Conservation (phyloP, 1,284 basidiomycete species). For the Sanghuangporus baumii region DNA sequence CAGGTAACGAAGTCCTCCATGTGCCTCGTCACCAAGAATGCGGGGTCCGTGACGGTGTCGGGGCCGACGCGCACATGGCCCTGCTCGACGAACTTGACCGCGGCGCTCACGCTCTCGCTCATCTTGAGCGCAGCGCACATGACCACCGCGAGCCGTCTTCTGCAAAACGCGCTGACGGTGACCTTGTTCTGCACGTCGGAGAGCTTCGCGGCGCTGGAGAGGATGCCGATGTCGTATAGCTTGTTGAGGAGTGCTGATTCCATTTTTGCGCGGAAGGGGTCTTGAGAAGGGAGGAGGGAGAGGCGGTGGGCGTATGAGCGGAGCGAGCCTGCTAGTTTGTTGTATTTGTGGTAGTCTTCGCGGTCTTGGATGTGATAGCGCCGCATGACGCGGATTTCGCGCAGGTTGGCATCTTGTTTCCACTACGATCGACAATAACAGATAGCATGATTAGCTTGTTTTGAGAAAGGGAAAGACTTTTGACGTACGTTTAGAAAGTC, state of each 20-base stretch:
- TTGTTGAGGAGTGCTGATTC: conserved; percentile 88
- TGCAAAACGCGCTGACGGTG: conserved; percentile 91
- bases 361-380: conserved; percentile 92
- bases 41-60: conserved; percentile 94
- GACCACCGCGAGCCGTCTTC: conserved; percentile 87
- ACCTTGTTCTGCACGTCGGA: conserved; percentile 93
- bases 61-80: conserved; percentile 97
- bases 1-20: conserved; percentile 99
- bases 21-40: conserved; percentile 93
- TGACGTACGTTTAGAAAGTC: conserved; percentile 79
- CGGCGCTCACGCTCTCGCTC: conserved; percentile 93
- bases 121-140: conserved; percentile 86
- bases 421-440: conserved; percentile 41
- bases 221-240: conserved; percentile 95
- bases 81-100: conserved; percentile 96
- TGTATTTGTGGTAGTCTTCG: conserved; percentile 98
- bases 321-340: conserved; percentile 89
- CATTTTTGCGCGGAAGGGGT: conserved; percentile 84
- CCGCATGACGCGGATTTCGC: conserved; percentile 94
- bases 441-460: no score
- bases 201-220: conserved; percentile 78
- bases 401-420: conserved; percentile 91
- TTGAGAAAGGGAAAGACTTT: no score
- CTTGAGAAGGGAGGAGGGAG: conserved; percentile 83
- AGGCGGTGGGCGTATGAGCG: conserved; percentile 84